These are phyloP conservation scores for Dryas drummondii DNA, from an alignment of 306 rosid species.

Conservation along the genomic window DNA sequence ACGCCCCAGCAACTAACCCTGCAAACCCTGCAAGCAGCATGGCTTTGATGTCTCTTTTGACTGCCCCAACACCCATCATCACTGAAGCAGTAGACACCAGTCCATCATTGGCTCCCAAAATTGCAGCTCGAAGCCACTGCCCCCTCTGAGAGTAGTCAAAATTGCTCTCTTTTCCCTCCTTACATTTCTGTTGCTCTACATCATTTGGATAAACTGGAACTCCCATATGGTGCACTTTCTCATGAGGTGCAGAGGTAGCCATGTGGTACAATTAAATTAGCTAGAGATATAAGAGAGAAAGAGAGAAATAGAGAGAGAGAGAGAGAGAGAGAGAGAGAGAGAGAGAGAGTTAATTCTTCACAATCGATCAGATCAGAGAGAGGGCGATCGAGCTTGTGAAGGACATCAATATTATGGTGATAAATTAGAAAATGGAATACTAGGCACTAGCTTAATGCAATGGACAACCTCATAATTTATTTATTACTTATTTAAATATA, in stretches of 20 bases:
- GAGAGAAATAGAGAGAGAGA: not conserved
- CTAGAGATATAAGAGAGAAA: not conserved
- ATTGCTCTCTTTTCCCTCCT: not conserved
- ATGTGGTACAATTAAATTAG: not conserved
- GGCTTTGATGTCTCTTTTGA: slow-evolving; percentile 19
- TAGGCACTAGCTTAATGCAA: too few species aligned
- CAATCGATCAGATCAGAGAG: too few species aligned
- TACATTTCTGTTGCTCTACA: not conserved
- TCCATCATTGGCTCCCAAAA: not conserved
- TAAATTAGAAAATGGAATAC: too few species aligned
- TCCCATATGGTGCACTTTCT: not conserved
- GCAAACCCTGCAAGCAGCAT: slow-evolving; percentile 35
- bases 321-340: not conserved
- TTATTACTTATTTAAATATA: too few species aligned
- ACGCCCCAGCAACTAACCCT: slow-evolving; percentile 16
- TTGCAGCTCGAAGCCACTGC: too few species aligned
- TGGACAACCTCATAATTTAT: too few species aligned
- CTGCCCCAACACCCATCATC: slow-evolving; percentile 38
- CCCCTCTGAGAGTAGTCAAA: slow-evolving; percentile 6
- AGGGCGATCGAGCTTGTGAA: not conserved
- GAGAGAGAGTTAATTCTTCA: not conserved
- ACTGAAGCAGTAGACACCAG: slow-evolving; percentile 28
- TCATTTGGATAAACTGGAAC: not conserved
- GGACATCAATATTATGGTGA: too few species aligned
- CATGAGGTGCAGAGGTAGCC: not conserved